Percentiles rank a stretch among this genome's conserved stretches.
phyloP scores from a whole-genome alignment of 352 stramenopile species.

The Globisporangium splendens region DNA sequence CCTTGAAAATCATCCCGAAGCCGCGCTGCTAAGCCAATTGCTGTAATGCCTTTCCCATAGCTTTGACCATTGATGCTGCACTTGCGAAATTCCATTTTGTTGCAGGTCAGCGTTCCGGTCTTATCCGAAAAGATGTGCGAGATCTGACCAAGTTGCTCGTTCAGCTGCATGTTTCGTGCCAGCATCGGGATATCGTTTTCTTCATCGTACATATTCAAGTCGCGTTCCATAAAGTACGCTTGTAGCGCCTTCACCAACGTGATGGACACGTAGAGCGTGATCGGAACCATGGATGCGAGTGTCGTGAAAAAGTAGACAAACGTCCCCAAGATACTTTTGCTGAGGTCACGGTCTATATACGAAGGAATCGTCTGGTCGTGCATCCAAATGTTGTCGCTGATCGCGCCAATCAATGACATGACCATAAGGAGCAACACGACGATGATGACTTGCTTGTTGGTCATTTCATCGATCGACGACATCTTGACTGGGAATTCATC shows the following conservation, averaged over 20 bases:
- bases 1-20: conserved; percentile 67
- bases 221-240: conserved; percentile 79
- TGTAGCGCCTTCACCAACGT: conserved; percentile 90
- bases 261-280: conserved; percentile 87
- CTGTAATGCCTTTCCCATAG: conserved; percentile 84
- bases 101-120: conserved; percentile 84
- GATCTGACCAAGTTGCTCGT: conserved; percentile 89
- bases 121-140: conserved; percentile 98
- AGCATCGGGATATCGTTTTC: conserved; percentile 67
- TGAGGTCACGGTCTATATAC: conserved; percentile 21
- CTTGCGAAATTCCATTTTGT: conserved; percentile 90
- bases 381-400: conserved; percentile 58
- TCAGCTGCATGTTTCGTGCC: conserved; percentile 85
- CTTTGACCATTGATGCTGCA: conserved; percentile 75
- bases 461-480: conserved; percentile 84
- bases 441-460: conserved; percentile 81
- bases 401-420: conserved; percentile 69
- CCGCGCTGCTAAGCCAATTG: conserved; percentile 67
- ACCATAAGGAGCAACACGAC: conserved; percentile 66
- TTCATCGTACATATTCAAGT: conserved; percentile 85
- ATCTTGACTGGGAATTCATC: conserved; percentile 83
- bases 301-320: conserved; percentile 88
- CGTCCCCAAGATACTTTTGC: conserved; percentile 45
- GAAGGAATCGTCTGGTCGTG: conserved; percentile 27
- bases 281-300: conserved; percentile 81